Conservation (phyloP, 169 alveolate species). For the Eimeria falciformis region DNA sequence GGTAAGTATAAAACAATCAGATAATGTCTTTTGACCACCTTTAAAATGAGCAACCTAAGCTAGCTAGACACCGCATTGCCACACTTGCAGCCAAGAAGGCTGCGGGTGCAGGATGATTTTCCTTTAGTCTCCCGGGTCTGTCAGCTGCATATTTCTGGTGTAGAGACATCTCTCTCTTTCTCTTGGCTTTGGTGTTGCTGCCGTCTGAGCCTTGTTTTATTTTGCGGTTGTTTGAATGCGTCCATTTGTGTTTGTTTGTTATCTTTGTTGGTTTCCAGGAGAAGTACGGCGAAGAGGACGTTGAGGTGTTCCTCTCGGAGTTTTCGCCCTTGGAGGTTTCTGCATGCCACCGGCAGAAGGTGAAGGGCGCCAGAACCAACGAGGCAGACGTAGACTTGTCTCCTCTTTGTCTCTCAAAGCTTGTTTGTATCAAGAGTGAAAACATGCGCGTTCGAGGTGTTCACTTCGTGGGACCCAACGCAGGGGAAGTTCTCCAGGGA, state of each 20-base stretch:
- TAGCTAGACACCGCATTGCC: too few species aligned
- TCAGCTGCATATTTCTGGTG: not conserved
- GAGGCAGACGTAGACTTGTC: constrained; percentile 86
- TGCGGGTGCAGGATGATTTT: too few species aligned
- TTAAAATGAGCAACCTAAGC: too few species aligned
- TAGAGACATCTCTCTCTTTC: not conserved
- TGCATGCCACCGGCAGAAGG: constrained; percentile 87
- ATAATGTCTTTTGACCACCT: too few species aligned
- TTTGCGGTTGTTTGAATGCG: constrained; percentile 76
- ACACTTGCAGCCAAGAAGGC: too few species aligned
- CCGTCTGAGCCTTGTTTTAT: constrained; percentile 90
- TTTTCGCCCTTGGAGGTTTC: constrained; percentile 93
- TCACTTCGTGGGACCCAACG: constrained; percentile 98
- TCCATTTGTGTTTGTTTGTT: not conserved
- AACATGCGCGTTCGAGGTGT: constrained; percentile 93
- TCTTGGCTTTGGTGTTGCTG: not conserved
- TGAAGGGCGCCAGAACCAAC: not conserved
- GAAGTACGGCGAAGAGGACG: constrained; percentile 83
- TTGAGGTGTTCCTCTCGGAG: constrained; percentile 92
- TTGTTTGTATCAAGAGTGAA: constrained; percentile 83
- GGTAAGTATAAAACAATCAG: constrained; percentile 35
- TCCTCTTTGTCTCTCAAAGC: constrained; percentile 93
- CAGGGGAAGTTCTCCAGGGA: constrained; percentile 99
- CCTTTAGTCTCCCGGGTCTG: not conserved
- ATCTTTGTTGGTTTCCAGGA: constrained; percentile 19